A percentile compares a stretch with the other conserved stretches of the same genome.
Evolutionary conservation across 2,329 filamentous ascomycete species (phyloP).

Genomic region (Didymella segeticola): DNA sequence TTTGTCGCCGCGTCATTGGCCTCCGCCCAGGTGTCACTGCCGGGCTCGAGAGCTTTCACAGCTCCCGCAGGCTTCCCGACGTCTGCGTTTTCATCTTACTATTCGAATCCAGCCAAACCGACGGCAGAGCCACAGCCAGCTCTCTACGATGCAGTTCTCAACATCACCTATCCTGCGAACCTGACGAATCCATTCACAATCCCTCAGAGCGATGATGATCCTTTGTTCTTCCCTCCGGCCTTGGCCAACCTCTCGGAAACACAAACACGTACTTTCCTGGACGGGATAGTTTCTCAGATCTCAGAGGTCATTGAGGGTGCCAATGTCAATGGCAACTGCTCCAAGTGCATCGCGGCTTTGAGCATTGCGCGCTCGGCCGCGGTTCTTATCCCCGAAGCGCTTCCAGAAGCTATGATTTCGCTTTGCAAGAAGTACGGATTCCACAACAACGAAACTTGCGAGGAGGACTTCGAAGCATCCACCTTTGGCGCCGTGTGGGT

Average conservation of each 20-base stretch:
- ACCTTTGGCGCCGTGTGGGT: constrained; percentile 5
- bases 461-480: constrained; percentile 3
- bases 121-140: constrained; percentile 6
- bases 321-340: constrained; percentile 6
- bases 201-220: background rate
- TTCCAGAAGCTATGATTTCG: constrained; percentile 2
- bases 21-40: background rate
- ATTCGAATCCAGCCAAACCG: background rate
- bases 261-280: background rate
- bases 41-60: constrained; percentile 1
- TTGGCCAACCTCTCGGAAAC: constrained; percentile 1
- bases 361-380: constrained; percentile 1
- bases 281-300: background rate
- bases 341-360: constrained; percentile 2
- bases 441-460: constrained; percentile 2
- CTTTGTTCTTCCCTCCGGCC: constrained; percentile 1
- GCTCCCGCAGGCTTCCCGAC: constrained; percentile 5
- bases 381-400: background rate
- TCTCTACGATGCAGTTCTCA: constrained; percentile 8
- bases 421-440: constrained; percentile 7
- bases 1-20: background rate
- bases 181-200: constrained; percentile 7
- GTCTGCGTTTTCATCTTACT: constrained; percentile 4
- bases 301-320: background rate
- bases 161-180: constrained; percentile 1